Conservation (phyloP, 495 filamentous ascomycete genomes). For the Penicillium angulare region DNA sequence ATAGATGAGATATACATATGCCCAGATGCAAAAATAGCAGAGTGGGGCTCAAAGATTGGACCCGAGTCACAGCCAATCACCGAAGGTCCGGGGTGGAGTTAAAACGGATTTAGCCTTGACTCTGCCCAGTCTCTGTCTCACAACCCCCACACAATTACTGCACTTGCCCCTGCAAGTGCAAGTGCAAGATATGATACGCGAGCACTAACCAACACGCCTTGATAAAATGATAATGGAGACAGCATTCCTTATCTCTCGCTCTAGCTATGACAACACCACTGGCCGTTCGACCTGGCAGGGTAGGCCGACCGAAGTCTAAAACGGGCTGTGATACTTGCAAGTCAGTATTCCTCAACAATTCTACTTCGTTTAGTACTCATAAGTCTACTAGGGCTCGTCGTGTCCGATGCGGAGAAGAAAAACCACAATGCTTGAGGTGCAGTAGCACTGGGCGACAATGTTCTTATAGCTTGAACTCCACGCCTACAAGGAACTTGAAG, state of each 20-base stretch:
- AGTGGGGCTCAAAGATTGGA: no score
- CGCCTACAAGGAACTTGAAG: no score
- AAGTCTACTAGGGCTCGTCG: constrained; percentile 4
- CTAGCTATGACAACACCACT: neutral
- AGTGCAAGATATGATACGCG: no score
- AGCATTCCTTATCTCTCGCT: neutral
- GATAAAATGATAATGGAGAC: neutral
- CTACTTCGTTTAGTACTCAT: no score
- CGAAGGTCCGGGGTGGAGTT: neutral
- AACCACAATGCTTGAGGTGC: constrained; percentile 13
- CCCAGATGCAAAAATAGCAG: no score
- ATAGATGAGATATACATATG: no score
- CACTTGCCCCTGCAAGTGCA: neutral
- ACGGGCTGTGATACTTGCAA: constrained; percentile 25
- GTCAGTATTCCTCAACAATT: constrained; percentile 11
- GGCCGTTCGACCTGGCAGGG: constrained; percentile 7
- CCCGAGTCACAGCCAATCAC: neutral
- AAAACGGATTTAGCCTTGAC: neutral
- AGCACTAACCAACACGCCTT: no score
- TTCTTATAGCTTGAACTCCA: neutral
- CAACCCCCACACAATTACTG: neutral
- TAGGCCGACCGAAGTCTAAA: constrained; percentile 20
- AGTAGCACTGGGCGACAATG: constrained; percentile 19
- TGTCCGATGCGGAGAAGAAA: constrained; percentile 18
- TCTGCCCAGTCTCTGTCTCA: constrained; percentile 1